These are phyloP conservation scores for Cladophialophora bantiana DNA, from an alignment of 2,329 filamentous ascomycete genomes.

Conservation along the genomic window DNA sequence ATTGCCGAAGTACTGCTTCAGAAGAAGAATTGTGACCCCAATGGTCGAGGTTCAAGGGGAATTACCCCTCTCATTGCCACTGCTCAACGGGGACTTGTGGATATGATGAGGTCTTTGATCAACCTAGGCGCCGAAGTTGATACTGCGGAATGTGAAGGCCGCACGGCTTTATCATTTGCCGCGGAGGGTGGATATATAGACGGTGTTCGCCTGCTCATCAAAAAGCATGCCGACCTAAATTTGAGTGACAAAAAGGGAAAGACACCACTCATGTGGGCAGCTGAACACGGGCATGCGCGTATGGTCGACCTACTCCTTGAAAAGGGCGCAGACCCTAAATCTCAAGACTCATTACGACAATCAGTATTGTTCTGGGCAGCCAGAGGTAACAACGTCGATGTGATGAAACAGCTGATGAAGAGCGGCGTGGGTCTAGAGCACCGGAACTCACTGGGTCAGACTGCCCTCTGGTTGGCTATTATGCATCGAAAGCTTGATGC, in stretches of 20 bases:
- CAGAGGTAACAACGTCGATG: constrained; percentile 1
- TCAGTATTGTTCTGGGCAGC: constrained; percentile 17
- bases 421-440: neutral
- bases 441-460: constrained; percentile 13
- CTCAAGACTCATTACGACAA: constrained; percentile 11
- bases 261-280: constrained; percentile 27
- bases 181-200: constrained; percentile 21
- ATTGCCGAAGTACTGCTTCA: constrained; percentile 5
- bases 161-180: constrained; percentile 35
- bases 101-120: constrained; percentile 11
- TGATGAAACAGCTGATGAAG: constrained; percentile 7
- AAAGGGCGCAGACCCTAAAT: constrained; percentile 11
- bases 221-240: constrained; percentile 24
- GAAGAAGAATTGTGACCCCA: constrained; percentile 7
- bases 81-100: constrained; percentile 7
- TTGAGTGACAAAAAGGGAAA: constrained; percentile 16
- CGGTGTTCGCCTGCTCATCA: constrained; percentile 28
- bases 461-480: constrained; percentile 32
- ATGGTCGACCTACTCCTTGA: constrained; percentile 15
- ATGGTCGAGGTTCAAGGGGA: neutral
- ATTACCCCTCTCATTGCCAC: constrained; percentile 4
- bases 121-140: constrained; percentile 3
- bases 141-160: neutral
- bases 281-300: constrained; percentile 20
- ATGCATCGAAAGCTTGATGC: constrained; percentile 23